Base-by-base conservation (phyloP, 1,284 basidiomycete genomes). In the Rugosomyces carneus region DNA sequence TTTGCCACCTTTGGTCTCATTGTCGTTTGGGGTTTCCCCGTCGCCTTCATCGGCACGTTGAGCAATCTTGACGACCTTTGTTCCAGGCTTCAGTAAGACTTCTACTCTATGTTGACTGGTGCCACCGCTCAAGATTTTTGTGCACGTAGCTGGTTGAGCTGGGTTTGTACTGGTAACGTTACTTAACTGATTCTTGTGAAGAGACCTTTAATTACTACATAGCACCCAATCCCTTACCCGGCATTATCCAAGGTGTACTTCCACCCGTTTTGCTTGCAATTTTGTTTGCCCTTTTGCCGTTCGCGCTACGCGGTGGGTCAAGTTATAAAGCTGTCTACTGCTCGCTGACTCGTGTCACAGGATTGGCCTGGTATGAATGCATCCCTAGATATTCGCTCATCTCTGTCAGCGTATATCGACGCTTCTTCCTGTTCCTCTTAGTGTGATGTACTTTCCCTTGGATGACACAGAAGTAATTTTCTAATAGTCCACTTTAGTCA, bases 371-470 rank as follows among this genome's bases (percentile, higher is more conserved):
- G 60, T 81, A 85, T 55, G 78, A 87, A 59, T 85, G 86, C 44
- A 81, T 84, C 26, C 85, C 86, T 0, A 78, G 82, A 38, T 74
- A 76, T 51, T 87, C 83, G 1, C 70, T 79, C 18, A 78, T 91
- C 20, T 85, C 88, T 51, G 71, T 89, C 34, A 81, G 79, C 51
- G 73, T 90, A 32, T 89, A 89, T 73, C 76, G 73, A 9, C 76
- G 88, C 10, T 90, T 82, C 63, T 89, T 83, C 60, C 62, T 84
- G 49, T 89, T 90, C 69, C 71, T 85, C 16, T 71, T 88, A 50
- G 76, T 89, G 80, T 83, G 56, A 34, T 54, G 76, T 67, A 5
- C 31, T 13, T 31, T 23, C 18, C 3, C 16, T 27, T 11, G 7
- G 5, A 20, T 13, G 8, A 9, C 27, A 15, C 23, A 2, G 11